A percentile compares a stretch with the other conserved stretches of the same genome.
phyloP scores from a whole-genome alignment of 345 rosid genomes.

The Aegle marmelos region DNA sequence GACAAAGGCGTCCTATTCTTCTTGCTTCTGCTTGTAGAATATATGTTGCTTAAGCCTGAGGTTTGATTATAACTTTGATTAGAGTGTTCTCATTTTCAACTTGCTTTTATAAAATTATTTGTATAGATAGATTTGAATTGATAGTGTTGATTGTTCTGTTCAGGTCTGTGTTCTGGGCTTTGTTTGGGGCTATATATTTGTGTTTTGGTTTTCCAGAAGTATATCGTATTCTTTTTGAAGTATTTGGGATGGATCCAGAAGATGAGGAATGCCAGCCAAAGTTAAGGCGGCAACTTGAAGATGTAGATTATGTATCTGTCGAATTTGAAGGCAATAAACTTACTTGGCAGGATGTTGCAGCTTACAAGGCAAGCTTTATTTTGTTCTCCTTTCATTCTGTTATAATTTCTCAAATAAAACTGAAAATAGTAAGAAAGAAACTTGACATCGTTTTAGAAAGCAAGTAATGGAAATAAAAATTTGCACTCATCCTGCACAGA shows the following conservation, averaged over 20 bases:
- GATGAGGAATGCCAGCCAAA: slow-evolving; percentile 91
- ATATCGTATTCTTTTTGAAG: slow-evolving; percentile 88
- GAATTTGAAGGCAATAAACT: slow-evolving; percentile 85
- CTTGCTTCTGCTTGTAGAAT: background rate
- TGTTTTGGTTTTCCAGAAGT: slow-evolving; percentile 99
- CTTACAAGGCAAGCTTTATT: slow-evolving; percentile 60
- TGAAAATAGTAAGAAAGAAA: background rate
- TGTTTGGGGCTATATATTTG: slow-evolving; percentile 90
- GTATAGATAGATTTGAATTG: background rate
- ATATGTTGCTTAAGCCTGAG: background rate
- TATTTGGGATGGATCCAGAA: slow-evolving; percentile 96
- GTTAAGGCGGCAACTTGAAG: slow-evolving; percentile 89
- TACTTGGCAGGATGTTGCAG: slow-evolving; percentile 88
- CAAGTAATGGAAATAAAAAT: background rate
- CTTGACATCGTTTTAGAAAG: background rate
- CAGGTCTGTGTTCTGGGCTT: slow-evolving; percentile 93
- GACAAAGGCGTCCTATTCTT: background rate
- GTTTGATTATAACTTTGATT: background rate
- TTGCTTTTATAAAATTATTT: background rate
- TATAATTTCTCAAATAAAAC: background rate
- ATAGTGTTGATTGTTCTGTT: slow-evolving; percentile 10
- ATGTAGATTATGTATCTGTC: slow-evolving; percentile 88
- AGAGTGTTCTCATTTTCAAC: no score
- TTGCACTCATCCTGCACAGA: background rate
- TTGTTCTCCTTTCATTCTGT: background rate